Percentiles rank a stretch among this genome's conserved stretches.
Conservation (phyloP, 192 early-diverging fungal genomes). For the Coemansia sp. region DNA sequence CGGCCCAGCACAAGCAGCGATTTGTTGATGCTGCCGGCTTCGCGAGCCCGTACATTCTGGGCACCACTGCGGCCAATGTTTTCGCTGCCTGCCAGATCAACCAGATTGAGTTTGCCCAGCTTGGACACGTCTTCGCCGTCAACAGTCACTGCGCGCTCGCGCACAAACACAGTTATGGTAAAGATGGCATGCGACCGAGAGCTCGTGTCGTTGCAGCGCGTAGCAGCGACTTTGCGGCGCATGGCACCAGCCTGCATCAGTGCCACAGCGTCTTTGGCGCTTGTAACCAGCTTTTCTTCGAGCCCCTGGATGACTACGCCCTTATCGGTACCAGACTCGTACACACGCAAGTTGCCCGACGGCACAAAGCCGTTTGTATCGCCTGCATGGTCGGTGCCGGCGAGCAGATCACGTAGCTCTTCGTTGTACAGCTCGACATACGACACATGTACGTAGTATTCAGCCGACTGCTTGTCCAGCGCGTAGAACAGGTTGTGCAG, state of each 20-base stretch:
- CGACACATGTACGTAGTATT: slow-evolving; percentile 84
- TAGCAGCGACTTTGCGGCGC: slow-evolving; percentile 78
- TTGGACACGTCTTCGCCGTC: slow-evolving; percentile 88
- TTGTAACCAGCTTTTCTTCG: slow-evolving; percentile 76
- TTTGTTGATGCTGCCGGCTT: slow-evolving; percentile 91
- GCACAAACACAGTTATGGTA: slow-evolving; percentile 84
- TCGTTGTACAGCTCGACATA: slow-evolving; percentile 96
- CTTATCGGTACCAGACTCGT: slow-evolving; percentile 67
- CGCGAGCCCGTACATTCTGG: slow-evolving; percentile 74
- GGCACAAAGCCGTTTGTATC: slow-evolving; percentile 11
- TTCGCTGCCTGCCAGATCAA: slow-evolving; percentile 94
- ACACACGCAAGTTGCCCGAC: slow-evolving; percentile 59
- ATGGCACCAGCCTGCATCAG: slow-evolving; percentile 70
- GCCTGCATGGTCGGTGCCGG: slow-evolving; percentile 48
- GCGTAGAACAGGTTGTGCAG: slow-evolving; percentile 76
- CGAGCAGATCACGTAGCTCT: slow-evolving; percentile 87
- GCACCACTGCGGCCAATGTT: slow-evolving; percentile 90
- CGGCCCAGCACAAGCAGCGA: slow-evolving; percentile 68
- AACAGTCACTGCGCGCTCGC: slow-evolving; percentile 61
- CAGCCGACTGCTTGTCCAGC: slow-evolving; percentile 65
- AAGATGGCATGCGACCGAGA: slow-evolving; percentile 95
- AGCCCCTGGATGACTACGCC: slow-evolving; percentile 78
- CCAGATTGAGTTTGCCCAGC: slow-evolving; percentile 92
- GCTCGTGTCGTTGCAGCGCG: slow-evolving; percentile 87
- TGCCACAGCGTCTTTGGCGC: slow-evolving; percentile 70